Conservation (phyloP, 2,329 filamentous ascomycete genomes). For the Penicillium sp. region DNA sequence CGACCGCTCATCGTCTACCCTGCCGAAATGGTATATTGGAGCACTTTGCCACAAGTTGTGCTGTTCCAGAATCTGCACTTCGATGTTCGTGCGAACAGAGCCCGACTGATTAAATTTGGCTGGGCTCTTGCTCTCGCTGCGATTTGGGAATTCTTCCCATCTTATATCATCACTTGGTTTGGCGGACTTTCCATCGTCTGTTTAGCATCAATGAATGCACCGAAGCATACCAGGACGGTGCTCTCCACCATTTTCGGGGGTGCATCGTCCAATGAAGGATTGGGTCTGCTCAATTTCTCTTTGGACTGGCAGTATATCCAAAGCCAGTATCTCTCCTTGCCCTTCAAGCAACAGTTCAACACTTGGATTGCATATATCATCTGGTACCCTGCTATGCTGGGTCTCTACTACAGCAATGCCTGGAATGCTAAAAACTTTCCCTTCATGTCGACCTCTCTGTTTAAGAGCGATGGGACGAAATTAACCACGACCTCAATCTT, state of each 20-base stretch:
- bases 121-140: slow-evolving; percentile 30
- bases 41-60: slow-evolving; percentile 33
- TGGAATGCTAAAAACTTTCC: slow-evolving; percentile 26
- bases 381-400: slow-evolving; percentile 22
- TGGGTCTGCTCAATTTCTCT: background rate
- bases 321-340: background rate
- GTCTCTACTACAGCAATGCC: slow-evolving; percentile 28
- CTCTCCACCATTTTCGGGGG: background rate
- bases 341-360: slow-evolving; percentile 24
- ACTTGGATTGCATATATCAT: slow-evolving; percentile 24
- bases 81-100: slow-evolving; percentile 4
- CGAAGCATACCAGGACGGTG: background rate
- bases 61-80: slow-evolving; percentile 40
- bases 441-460: slow-evolving; percentile 37
- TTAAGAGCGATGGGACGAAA: slow-evolving; percentile 9
- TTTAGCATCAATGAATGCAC: background rate
- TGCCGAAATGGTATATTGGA: slow-evolving; percentile 39
- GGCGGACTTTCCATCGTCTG: slow-evolving; percentile 7
- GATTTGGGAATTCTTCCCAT: slow-evolving; percentile 27
- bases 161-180: slow-evolving; percentile 30
- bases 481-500: background rate
- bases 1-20: slow-evolving; percentile 36
- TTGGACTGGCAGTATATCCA: background rate
- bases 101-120: slow-evolving; percentile 27
- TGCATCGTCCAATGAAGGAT: background rate